Evolutionary conservation across 805 yeast genomes (phyloP), one percentile per base, ranked within the genome.

Genomic region (Candida ulmi): DNA sequence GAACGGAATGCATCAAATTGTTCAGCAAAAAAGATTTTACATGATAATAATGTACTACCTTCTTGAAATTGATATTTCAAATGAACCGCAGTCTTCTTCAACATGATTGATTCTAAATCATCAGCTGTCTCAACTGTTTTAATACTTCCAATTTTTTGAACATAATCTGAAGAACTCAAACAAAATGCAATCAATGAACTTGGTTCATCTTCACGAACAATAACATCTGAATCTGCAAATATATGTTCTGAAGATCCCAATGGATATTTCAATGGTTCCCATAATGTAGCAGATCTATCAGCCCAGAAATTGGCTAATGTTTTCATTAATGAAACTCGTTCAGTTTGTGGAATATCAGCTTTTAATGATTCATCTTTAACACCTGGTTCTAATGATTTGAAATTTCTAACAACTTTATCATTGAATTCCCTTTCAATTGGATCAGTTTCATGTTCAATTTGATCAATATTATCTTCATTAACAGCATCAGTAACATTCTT

Each of bases 161-260:
- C 69, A 55, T 93, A 91, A 59, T 93, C 98, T 4, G 78, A 72
- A 0, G 95, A 78, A 38, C 90, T 84, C 44, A 93, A 64, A 57
- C 98, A 91, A 53, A 93, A 90, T 1, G 98, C 95, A 46, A 95
- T 86, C 43, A 93, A 63, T 0, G 98, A 90, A 51, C 95, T 83
- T 9, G 98, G 99, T 57, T 93, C 99, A 58, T 88, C 96, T 53
- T 93, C 99, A 37, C 99, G 68, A 9, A 93, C 91, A 42, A 93
- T 81, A 17, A 93, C 95, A 58, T 86, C 88, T 8, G 95, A 86
- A 55, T 95, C 98, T 16, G 87, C 88, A 66, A 93, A 93, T 1
- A 91, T 77, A 58, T 93, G 98, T 55, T 93, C 98, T 0, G 83
- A 73, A 0, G 88, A 73, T 2, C 63, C 47, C 2, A 90, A 68